Conservation (phyloP, 2,329 filamentous ascomycete genomes). For the Fusarium praegraminearum region DNA sequence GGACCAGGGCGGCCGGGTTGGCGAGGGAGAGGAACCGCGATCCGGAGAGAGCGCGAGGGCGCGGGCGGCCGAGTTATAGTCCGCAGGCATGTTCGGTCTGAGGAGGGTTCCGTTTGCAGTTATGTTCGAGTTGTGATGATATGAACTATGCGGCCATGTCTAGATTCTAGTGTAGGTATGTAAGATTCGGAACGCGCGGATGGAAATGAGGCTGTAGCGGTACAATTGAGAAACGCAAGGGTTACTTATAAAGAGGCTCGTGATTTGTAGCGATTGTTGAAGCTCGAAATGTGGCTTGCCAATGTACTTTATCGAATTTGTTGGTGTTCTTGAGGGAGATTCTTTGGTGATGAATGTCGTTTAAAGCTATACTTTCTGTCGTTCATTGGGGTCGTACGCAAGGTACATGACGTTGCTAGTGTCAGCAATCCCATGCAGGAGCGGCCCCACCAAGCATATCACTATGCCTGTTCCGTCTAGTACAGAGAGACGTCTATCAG, state of each 20-base stretch:
- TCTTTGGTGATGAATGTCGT: constrained; percentile 6
- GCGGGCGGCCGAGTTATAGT: constrained; percentile 64
- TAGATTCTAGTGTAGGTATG: constrained; percentile 20
- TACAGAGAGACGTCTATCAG: background rate
- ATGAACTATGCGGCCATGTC: constrained; percentile 36
- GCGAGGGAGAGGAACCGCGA: constrained; percentile 49
- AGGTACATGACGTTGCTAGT: constrained; percentile 39
- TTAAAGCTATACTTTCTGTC: constrained; percentile 12
- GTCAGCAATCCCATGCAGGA: constrained; percentile 27
- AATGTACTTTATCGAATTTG: constrained; percentile 3
- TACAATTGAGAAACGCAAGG: constrained; percentile 10
- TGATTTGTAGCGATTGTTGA: background rate
- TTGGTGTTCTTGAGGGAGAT: background rate
- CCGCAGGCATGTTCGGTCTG: constrained; percentile 60
- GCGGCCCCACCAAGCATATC: constrained; percentile 21
- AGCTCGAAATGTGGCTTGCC: background rate
- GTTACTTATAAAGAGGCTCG: no score
- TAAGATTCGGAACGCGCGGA: constrained; percentile 39
- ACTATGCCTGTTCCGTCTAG: constrained; percentile 12
- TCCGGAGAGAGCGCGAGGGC: constrained; percentile 60
- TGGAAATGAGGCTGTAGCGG: constrained; percentile 22
- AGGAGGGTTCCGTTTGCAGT: background rate
- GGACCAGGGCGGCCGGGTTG: constrained; percentile 48
- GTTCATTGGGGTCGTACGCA: constrained; percentile 14
- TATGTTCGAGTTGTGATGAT: background rate